These are phyloP conservation scores for Leersia perrieri DNA, from an alignment of 176 grass and related monocot species.

Conservation along the genomic window DNA sequence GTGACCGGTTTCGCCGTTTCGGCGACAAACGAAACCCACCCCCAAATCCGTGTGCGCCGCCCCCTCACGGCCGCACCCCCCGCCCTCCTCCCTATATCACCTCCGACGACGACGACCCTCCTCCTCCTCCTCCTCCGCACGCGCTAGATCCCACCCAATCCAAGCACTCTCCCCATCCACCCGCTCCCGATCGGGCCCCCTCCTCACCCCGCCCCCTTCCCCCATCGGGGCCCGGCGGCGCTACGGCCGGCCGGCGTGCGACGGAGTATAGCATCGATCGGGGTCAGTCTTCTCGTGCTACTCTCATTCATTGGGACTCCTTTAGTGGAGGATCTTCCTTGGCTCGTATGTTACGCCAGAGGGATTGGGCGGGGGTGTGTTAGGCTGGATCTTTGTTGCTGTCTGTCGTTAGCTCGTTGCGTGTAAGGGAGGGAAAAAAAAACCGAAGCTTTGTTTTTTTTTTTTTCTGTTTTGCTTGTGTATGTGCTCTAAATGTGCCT, in stretches of 20 bases:
- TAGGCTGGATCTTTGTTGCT: not conserved
- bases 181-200: not conserved
- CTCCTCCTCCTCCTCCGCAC: not conserved
- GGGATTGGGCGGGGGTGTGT: not conserved
- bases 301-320: not conserved
- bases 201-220: not conserved
- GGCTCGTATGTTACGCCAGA: not conserved
- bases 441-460: not conserved
- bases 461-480: not conserved
- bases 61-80: not conserved
- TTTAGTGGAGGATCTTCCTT: constrained; percentile 3
- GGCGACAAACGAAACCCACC: constrained; percentile 1
- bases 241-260: not conserved
- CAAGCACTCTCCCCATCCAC: not conserved
- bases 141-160: constrained; percentile 4
- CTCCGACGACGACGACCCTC: not conserved
- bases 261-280: not conserved
- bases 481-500: constrained; percentile 23
- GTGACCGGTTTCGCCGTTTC: constrained; percentile 27
- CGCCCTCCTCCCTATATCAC: not conserved
- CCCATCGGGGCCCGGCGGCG: not conserved
- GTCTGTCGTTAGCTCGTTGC: not conserved
- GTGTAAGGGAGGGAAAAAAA: not conserved
- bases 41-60: constrained; percentile 29
- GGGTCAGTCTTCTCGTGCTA: constrained; percentile 10